These are phyloP conservation scores for Penicillium fuscoglaucum DNA, from an alignment of 2,329 filamentous ascomycete species.

Conservation along the genomic window DNA sequence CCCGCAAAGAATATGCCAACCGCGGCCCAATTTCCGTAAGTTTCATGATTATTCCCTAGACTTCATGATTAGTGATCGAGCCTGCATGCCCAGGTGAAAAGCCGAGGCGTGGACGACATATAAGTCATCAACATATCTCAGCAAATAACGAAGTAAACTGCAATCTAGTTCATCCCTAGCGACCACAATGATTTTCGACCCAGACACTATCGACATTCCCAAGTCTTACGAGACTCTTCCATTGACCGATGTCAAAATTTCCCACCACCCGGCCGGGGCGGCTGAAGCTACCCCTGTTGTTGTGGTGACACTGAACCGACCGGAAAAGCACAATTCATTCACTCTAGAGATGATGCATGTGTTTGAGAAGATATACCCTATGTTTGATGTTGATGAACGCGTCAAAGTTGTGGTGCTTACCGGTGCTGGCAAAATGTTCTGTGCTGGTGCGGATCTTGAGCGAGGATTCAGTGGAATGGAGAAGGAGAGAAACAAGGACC, in stretches of 20 bases:
- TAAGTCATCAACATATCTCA: not conserved
- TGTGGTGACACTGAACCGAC: constrained; percentile 54
- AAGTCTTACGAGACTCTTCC: constrained; percentile 33
- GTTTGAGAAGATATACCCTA: constrained; percentile 25
- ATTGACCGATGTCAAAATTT: constrained; percentile 32
- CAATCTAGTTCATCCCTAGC: not conserved
- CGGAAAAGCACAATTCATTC: constrained; percentile 58
- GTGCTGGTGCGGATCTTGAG: constrained; percentile 10
- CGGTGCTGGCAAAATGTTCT: constrained; percentile 12
- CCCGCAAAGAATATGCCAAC: not conserved
- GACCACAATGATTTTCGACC: constrained; percentile 4
- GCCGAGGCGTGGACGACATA: not conserved
- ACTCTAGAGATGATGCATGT: constrained; percentile 52
- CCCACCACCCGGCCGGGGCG: constrained; percentile 43
- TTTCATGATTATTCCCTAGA: not conserved
- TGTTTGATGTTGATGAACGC: constrained; percentile 10
- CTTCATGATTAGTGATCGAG: not conserved
- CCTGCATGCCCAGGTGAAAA: not conserved
- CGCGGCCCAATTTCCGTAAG: not conserved
- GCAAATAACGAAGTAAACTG: not conserved
- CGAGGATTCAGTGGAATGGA: constrained; percentile 4
- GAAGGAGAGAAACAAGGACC: constrained; percentile 5
- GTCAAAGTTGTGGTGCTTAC: constrained; percentile 13
- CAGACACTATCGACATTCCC: constrained; percentile 20
- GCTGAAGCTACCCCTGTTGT: constrained; percentile 48